A percentile compares a stretch with the other conserved stretches of the same genome.
Conservation (phyloP, 768 basidiomycete species). For the Hydnum rufescens region DNA sequence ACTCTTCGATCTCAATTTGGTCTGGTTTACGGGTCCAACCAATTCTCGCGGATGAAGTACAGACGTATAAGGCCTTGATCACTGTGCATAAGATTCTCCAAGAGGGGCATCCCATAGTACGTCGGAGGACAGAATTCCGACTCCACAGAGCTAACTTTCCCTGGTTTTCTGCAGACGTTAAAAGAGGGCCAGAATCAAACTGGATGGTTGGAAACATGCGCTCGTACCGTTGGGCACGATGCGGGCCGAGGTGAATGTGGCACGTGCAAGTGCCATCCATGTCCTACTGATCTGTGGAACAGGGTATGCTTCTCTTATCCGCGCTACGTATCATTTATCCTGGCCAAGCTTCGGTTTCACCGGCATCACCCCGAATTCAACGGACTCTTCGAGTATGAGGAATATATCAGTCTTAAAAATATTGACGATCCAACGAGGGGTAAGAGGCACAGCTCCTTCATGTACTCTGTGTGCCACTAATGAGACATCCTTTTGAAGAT, state of each 20-base stretch:
- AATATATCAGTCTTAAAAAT: conserved; percentile 90
- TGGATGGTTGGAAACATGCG: conserved; percentile 95
- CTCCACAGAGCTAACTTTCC: background rate
- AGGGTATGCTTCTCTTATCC: conserved; percentile 89
- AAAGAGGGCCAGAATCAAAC: conserved; percentile 96
- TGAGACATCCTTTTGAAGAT: conserved; percentile 28
- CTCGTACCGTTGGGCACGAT: conserved; percentile 66
- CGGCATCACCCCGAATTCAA: conserved; percentile 93
- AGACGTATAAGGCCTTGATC: conserved; percentile 96
- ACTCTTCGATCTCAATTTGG: conserved; percentile 96
- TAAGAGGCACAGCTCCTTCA: conserved; percentile 21
- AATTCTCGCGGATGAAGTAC: conserved; percentile 89
- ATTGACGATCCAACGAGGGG: conserved; percentile 99
- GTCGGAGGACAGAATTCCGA: conserved; percentile 17
- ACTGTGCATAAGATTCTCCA: conserved; percentile 95
- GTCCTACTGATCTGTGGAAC: conserved; percentile 4
- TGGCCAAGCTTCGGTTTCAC: conserved; percentile 92
- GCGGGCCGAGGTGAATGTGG: conserved; percentile 44
- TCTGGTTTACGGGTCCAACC: conserved; percentile 91
- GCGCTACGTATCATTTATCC: conserved; percentile 91
- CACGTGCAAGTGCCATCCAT: background rate
- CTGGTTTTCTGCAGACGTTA: conserved; percentile 41
- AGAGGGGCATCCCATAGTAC: conserved; percentile 86
- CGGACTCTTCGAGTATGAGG: conserved; percentile 96
- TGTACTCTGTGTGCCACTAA: conserved; percentile 8